phyloP scores from a whole-genome alignment of 176 grass and related monocot genomes.

The Calamus simplicifolius region DNA sequence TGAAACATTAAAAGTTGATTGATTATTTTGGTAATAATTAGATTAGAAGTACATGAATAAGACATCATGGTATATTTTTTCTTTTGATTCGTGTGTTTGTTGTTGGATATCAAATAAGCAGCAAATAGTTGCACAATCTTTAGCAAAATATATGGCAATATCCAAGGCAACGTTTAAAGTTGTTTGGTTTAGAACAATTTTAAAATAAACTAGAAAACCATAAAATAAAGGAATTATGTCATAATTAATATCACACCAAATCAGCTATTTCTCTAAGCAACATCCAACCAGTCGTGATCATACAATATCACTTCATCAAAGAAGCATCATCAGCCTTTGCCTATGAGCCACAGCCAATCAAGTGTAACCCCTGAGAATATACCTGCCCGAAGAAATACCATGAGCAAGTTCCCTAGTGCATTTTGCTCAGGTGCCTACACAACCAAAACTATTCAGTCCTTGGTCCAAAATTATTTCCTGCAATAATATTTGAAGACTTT shows the following conservation, averaged over 20 bases:
- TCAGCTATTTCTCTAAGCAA: not conserved
- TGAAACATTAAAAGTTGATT: not conserved
- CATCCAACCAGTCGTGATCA: too few species aligned
- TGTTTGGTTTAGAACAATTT: slow-evolving; percentile 11
- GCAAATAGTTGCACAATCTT: not conserved
- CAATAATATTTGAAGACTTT: too few species aligned
- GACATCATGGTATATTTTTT: not conserved
- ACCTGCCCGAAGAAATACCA: slow-evolving; percentile 37
- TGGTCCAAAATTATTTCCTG: too few species aligned
- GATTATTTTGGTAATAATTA: not conserved
- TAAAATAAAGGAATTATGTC: not conserved
- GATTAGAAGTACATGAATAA: slow-evolving; percentile 2
- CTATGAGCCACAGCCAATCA: slow-evolving; percentile 65
- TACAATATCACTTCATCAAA: too few species aligned
- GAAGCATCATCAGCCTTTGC: slow-evolving; percentile 57
- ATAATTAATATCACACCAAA: not conserved
- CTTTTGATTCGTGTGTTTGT: not conserved
- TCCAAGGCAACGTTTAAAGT: not conserved
- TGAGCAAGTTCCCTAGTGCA: slow-evolving; percentile 64
- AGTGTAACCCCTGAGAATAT: slow-evolving; percentile 39
- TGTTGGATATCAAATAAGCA: slow-evolving; percentile 18
- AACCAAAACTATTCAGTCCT: not conserved
- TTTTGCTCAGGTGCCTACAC: slow-evolving; percentile 62
- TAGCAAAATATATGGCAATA: slow-evolving; percentile 6
- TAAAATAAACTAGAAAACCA: not conserved